Conservation (phyloP, 495 filamentous ascomycete genomes). For the Haplographium delicatum region DNA sequence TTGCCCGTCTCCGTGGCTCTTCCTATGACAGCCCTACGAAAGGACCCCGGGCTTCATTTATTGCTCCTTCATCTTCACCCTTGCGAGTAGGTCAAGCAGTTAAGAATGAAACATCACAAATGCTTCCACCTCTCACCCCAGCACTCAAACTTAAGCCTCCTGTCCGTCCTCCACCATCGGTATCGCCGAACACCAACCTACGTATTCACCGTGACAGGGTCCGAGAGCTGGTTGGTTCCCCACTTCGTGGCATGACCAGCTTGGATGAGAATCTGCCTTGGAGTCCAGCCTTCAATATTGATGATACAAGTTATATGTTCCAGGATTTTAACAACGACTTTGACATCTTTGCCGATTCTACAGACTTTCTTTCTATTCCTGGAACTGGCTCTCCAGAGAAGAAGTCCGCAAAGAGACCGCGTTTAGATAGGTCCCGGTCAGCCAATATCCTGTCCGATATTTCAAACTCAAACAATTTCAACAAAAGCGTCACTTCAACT, state of each 20-base stretch:
- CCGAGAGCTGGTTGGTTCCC: slow-evolving; percentile 82
- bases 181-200: slow-evolving; percentile 93
- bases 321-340: slow-evolving; percentile 51
- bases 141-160: slow-evolving; percentile 81
- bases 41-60: slow-evolving; percentile 37
- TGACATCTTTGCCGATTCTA: slow-evolving; percentile 72
- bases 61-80: slow-evolving; percentile 49
- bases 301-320: slow-evolving; percentile 44
- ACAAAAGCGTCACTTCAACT: slow-evolving; percentile 42
- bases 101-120: slow-evolving; percentile 37
- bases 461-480: slow-evolving; percentile 44
- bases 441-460: slow-evolving; percentile 63
- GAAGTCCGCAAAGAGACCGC: slow-evolving; percentile 59
- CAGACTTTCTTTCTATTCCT: slow-evolving; percentile 35
- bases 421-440: slow-evolving; percentile 51
- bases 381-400: slow-evolving; percentile 72
- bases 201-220: slow-evolving; percentile 85
- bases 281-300: slow-evolving; percentile 72
- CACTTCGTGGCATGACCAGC: slow-evolving; percentile 66
- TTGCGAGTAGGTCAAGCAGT: slow-evolving; percentile 50
- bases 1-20: slow-evolving; percentile 85
- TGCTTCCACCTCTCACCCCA: slow-evolving; percentile 79
- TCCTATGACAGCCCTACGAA: slow-evolving; percentile 89
- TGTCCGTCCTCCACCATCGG: slow-evolving; percentile 73
- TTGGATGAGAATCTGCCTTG: slow-evolving; percentile 61